phyloP scores from a whole-genome alignment of 179 eudicot genomes.

The Amaranthus tricolor region DNA sequence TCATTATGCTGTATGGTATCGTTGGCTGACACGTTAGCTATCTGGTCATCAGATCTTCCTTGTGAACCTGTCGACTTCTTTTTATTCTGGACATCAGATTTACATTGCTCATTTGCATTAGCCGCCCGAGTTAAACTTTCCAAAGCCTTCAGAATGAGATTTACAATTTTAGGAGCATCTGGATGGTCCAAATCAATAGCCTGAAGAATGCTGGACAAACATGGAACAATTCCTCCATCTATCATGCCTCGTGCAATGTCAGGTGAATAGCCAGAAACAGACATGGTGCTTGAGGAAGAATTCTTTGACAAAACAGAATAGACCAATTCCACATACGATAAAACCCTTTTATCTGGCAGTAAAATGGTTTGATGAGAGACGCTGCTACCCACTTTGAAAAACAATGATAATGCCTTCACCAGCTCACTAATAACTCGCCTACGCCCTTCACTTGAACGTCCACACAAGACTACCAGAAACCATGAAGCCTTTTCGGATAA shows the following conservation, averaged over 20 bases:
- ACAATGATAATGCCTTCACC: conserved; percentile 68
- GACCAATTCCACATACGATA: conserved; percentile 77
- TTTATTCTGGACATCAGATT: conserved; percentile 65
- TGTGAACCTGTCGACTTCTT: conserved; percentile 50
- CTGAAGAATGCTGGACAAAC: conserved; percentile 78
- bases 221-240: conserved; percentile 90
- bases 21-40: conserved; percentile 28
- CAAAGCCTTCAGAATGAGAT: conserved; percentile 77
- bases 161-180: conserved; percentile 90
- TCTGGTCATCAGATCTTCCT: conserved; percentile 53
- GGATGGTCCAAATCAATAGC: conserved; percentile 95
- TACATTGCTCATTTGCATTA: conserved; percentile 72
- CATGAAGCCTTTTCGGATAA: conserved; percentile 96
- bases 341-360: conserved; percentile 76
- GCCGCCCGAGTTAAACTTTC: conserved; percentile 91
- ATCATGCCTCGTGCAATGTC: conserved; percentile 95
- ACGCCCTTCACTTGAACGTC: conserved; percentile 97
- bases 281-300: conserved; percentile 71
- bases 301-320: conserved; percentile 85
- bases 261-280: conserved; percentile 92
- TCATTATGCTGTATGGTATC: conserved; percentile 42
- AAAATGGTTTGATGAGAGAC: conserved; percentile 48
- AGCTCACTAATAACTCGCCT: conserved; percentile 86
- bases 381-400: conserved; percentile 47
- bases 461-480: conserved; percentile 95